Evolutionary conservation across 1,139 yeast species (phyloP).

Genomic region (Blastobotrys persicus): DNA sequence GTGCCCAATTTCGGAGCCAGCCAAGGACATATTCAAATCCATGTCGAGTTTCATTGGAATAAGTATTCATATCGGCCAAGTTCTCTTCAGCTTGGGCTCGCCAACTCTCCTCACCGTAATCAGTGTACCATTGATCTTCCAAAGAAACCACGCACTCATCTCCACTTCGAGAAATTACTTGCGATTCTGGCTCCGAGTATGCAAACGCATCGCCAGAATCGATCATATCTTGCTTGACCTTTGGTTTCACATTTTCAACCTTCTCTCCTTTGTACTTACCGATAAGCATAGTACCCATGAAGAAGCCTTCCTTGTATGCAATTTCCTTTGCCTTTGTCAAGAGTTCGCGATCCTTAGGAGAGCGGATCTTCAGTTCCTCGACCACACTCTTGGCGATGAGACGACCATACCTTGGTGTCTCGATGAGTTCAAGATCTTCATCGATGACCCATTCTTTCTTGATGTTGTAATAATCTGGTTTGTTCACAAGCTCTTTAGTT

Average conservation of each 20-base stretch:
- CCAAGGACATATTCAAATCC: conserved; percentile 93
- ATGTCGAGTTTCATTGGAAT: conserved; percentile 78
- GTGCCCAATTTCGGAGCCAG: conserved; percentile 99
- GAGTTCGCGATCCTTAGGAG: conserved; percentile 87
- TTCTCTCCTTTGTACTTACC: conserved; percentile 87
- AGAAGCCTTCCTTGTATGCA: conserved; percentile 96
- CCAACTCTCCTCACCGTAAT: conserved; percentile 96
- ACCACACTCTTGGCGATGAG: conserved; percentile 83
- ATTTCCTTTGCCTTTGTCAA: conserved; percentile 90
- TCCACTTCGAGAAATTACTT: conserved; percentile 90
- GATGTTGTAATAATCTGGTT: conserved; percentile 87
- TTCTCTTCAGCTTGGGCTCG: conserved; percentile 81
- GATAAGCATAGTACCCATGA: conserved; percentile 75
- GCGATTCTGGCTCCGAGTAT: conserved; percentile 91
- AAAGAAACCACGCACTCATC: conserved; percentile 95
- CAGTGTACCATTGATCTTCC: conserved; percentile 98
- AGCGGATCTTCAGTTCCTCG: conserved; percentile 83
- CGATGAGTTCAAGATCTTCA: conserved; percentile 68
- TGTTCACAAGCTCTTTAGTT: conserved; percentile 74
- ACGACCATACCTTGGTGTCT: conserved; percentile 85
- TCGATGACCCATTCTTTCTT: conserved; percentile 78
- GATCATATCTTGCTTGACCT: conserved; percentile 78
- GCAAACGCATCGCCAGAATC: conserved; percentile 78
- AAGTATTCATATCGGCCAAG: conserved; percentile 73
- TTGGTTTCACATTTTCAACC: conserved; percentile 88